Conservation (phyloP, 169 alveolate genomes). For the Cryptosporidium sp. region DNA sequence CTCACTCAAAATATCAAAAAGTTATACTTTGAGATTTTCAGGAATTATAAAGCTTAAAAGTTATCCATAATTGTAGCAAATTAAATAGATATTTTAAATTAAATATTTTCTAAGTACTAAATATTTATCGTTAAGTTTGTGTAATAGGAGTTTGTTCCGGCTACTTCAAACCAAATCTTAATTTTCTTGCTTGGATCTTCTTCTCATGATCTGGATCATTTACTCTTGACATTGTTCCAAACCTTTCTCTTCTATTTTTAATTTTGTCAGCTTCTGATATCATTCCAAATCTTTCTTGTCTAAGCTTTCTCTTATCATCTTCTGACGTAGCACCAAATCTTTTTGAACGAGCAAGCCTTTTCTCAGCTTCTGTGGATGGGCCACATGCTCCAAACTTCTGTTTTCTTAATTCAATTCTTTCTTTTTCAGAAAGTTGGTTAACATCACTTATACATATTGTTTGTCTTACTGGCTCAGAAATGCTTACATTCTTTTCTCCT, state of each 20-base stretch:
- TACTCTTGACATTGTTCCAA: constrained; percentile 23
- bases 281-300: constrained; percentile 55
- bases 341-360: constrained; percentile 45
- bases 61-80: not conserved
- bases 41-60: not conserved
- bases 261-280: constrained; percentile 48
- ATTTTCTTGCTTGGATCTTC: constrained; percentile 64
- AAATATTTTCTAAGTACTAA: constrained; percentile 9
- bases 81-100: not conserved
- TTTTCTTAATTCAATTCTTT: constrained; percentile 67
- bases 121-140: not conserved
- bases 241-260: constrained; percentile 46
- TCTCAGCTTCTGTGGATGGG: constrained; percentile 21
- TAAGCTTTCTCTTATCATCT: constrained; percentile 32
- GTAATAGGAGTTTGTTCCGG: not conserved
- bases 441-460: constrained; percentile 40
- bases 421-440: constrained; percentile 38
- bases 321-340: constrained; percentile 49
- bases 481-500: not conserved
- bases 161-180: constrained; percentile 57
- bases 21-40: not conserved
- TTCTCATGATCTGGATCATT: constrained; percentile 49
- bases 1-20: not conserved
- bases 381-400: constrained; percentile 48
- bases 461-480: not conserved